These are phyloP conservation scores for Nemania diffusa DNA, from an alignment of 2,329 filamentous ascomycete species.

Conservation along the genomic window DNA sequence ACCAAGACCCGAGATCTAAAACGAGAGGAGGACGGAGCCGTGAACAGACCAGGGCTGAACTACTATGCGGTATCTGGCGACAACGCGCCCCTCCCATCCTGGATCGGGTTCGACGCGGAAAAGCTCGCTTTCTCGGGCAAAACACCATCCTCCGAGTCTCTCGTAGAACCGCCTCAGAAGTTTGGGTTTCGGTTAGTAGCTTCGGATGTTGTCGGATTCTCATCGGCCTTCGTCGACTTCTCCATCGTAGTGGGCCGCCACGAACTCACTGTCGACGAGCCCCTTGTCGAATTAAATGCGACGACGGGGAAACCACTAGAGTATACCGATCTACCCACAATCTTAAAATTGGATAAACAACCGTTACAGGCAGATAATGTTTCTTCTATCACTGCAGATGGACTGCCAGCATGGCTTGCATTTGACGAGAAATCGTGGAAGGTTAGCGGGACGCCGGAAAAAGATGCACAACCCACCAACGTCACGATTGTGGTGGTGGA, in stretches of 20 bases:
- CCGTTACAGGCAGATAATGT: constrained; percentile 62
- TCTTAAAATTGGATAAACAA: constrained; percentile 68
- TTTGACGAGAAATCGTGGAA: constrained; percentile 71
- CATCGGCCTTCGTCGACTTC: constrained; percentile 72
- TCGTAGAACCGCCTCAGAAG: constrained; percentile 74
- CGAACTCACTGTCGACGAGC: constrained; percentile 71
- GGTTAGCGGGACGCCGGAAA: constrained; percentile 72
- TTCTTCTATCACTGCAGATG: constrained; percentile 58
- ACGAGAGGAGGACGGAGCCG: constrained; percentile 3
- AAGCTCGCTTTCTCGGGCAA: constrained; percentile 75
- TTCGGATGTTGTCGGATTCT: constrained; percentile 82
- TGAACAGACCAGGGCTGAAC: constrained; percentile 54
- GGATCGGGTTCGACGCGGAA: constrained; percentile 77
- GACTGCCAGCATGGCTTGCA: constrained; percentile 74
- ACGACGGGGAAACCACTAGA: constrained; percentile 62
- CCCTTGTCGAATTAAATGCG: constrained; percentile 66
- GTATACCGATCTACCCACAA: constrained; percentile 62
- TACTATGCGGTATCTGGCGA: constrained; percentile 83
- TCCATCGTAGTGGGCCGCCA: constrained; percentile 78
- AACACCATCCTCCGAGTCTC: constrained; percentile 72
- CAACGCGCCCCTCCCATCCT: constrained; percentile 85
- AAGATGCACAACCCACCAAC: constrained; percentile 67
- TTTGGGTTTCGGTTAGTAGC: constrained; percentile 80
- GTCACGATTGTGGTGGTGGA: constrained; percentile 71
- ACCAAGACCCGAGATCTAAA: not conserved